phyloP scores from a whole-genome alignment of 768 basidiomycete genomes.

The Arthromyces matolae region DNA sequence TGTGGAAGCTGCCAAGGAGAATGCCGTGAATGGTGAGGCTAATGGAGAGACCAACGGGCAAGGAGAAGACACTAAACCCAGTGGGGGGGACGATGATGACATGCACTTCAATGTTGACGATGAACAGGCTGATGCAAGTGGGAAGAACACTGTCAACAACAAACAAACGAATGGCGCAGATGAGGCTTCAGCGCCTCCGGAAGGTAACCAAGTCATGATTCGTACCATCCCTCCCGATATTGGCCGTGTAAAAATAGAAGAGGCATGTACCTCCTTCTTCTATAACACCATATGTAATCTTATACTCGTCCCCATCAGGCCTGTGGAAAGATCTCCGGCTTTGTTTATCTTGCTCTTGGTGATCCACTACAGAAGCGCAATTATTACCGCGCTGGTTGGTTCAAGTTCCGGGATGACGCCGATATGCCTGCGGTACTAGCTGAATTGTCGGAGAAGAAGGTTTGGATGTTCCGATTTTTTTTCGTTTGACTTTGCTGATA shows the following conservation, averaged over 20 bases:
- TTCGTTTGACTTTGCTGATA: slow-evolving; percentile 1
- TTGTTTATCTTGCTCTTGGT: slow-evolving; percentile 83
- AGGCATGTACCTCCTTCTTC: slow-evolving; percentile 42
- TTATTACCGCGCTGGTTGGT: slow-evolving; percentile 94
- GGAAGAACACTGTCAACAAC: slow-evolving; percentile 44
- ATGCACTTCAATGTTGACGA: slow-evolving; percentile 74
- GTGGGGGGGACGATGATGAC: slow-evolving; percentile 57
- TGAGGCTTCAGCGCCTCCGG: slow-evolving; percentile 67
- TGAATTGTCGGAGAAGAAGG: slow-evolving; percentile 84
- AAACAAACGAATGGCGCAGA: slow-evolving; percentile 62
- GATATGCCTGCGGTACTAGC: slow-evolving; percentile 73
- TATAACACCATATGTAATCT: slow-evolving; percentile 7
- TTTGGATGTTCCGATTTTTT: slow-evolving; percentile 27
- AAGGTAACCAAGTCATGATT: slow-evolving; percentile 91
- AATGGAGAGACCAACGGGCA: slow-evolving; percentile 38
- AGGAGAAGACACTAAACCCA: slow-evolving; percentile 56
- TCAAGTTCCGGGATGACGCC: slow-evolving; percentile 79
- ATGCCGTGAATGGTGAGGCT: slow-evolving; percentile 38
- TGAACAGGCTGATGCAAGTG: slow-evolving; percentile 65
- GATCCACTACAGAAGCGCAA: slow-evolving; percentile 92
- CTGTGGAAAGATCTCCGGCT: slow-evolving; percentile 74
- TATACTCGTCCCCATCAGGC: slow-evolving; percentile 48
- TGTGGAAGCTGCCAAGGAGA: slow-evolving; percentile 54
- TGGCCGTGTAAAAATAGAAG: slow-evolving; percentile 84
- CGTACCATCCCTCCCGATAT: slow-evolving; percentile 93